phyloP scores from a whole-genome alignment of 331 rosid species.

The Pyrus hybrid region DNA sequence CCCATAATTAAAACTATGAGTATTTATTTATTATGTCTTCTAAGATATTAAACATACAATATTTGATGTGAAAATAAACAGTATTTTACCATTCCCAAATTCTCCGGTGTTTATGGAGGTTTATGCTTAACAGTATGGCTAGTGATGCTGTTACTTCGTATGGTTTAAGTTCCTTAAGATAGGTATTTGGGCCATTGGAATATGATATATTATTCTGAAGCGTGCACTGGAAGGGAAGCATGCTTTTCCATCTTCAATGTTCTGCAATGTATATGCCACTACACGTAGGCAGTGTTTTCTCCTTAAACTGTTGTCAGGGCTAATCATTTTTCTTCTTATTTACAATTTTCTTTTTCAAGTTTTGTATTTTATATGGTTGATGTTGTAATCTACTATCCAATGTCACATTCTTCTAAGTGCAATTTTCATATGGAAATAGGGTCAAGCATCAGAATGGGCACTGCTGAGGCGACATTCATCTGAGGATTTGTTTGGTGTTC shows the following conservation, averaged over 20 bases:
- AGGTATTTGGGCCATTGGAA: not conserved
- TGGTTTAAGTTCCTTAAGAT: not conserved
- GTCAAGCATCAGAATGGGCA: conserved; percentile 99
- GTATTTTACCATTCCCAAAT: not conserved
- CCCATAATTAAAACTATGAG: not conserved
- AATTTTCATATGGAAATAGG: conserved; percentile 38
- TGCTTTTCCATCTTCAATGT: not conserved
- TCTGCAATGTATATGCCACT: not conserved
- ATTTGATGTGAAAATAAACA: not conserved
- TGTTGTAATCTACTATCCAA: not conserved
- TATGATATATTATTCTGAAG: not conserved
- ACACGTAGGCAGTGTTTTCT: not conserved
- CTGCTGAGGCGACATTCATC: conserved; percentile 77
- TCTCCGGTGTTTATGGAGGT: not conserved
- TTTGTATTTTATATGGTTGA: not conserved
- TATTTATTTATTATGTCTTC: not conserved
- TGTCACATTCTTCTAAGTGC: not conserved
- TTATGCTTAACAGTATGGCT: not conserved
- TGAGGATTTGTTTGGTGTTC: conserved; percentile 89
- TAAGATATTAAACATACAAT: not conserved
- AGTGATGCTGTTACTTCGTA: not conserved
- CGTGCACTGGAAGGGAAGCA: not conserved
- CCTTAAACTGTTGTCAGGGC: not conserved
- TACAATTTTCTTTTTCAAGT: not conserved
- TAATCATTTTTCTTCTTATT: not conserved